Percentiles rank a stretch among this genome's conserved stretches.
phyloP scores from a whole-genome alignment of 345 rosid species.

The Arabidopsis arenosa region DNA sequence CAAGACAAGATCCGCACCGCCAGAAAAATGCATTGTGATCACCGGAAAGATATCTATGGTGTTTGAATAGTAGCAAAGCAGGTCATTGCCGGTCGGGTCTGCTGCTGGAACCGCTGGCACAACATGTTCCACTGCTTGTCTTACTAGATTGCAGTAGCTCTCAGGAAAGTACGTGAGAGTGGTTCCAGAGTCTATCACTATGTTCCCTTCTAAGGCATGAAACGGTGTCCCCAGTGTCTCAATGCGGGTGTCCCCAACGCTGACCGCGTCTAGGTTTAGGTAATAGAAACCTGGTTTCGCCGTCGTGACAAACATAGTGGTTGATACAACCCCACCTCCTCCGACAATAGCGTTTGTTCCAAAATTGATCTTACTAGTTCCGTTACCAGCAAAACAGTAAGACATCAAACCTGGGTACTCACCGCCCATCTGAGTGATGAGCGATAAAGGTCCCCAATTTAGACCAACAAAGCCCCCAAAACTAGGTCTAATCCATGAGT shows the following conservation, averaged over 20 bases:
- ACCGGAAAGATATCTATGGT: background rate
- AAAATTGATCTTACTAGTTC: slow-evolving; percentile 32
- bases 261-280: slow-evolving; percentile 33
- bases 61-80: slow-evolving; percentile 1
- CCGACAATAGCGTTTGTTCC: slow-evolving; percentile 6
- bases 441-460: background rate
- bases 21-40: background rate
- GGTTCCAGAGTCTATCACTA: slow-evolving; percentile 23
- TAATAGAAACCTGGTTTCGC: background rate
- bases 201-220: slow-evolving; percentile 22
- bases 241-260: background rate
- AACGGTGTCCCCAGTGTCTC: slow-evolving; percentile 33
- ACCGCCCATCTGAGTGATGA: slow-evolving; percentile 27
- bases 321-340: slow-evolving; percentile 15
- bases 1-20: slow-evolving; percentile 3
- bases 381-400: slow-evolving; percentile 22
- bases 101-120: background rate
- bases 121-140: background rate
- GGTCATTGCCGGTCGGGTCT: background rate
- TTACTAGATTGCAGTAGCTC: slow-evolving; percentile 17
- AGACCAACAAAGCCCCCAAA: slow-evolving; percentile 27
- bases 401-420: slow-evolving; percentile 2
- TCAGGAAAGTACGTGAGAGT: background rate
- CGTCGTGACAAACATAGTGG: background rate
- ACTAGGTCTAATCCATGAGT: background rate